Base-by-base conservation (phyloP, 2,329 filamentous ascomycete species). In the Stagonosporopsis rhizophila region DNA sequence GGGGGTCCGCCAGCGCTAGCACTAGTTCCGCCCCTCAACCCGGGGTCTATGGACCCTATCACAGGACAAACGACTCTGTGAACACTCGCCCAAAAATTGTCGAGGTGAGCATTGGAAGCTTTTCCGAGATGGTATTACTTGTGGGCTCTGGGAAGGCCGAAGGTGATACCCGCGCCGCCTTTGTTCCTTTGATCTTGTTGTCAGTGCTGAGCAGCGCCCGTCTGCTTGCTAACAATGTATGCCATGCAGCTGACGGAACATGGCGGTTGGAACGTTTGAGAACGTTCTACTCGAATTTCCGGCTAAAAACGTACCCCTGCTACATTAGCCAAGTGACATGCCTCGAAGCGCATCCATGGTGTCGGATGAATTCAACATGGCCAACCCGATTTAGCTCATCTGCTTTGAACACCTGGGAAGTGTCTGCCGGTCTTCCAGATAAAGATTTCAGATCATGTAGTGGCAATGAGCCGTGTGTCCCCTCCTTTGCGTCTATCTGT, bases 281-380 rank as follows among this genome's bases (percentile, higher is more conserved):
- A 11, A 55, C 25, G 34, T 35, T 20, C 19, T 15, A 34, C 23
- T 42, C 11, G 22, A 51, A 44, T 7, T 9, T 30, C 52, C 46
- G 47, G 42, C 37, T 51, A 51, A 51, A 50, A 28, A 15, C 41
- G 41, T 12, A 56, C 32, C 53, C 53, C 41, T 56, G 47, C 53
- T 46, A 19, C 35, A 35, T 15, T 38, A 4, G 22, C 19, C 17
- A 12, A 32, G 35, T 28, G 20, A 27, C 39, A 27, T 17, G 23
- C 38, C 41, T 46, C 47, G 30, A 44, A 14, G 42, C 47, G 34
- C 47, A 48, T 37, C 30, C 38, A 42, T 25, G 22, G 20, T 38
- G 35, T 38, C 35, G 19, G 32, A 34, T 11, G 19, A 2, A 14
- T 23, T 23, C 12, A n/a, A n/a, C n/a, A n/a, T n/a, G n/a, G n/a